Evolutionary conservation across 1,284 basidiomycete genomes (phyloP), one percentile per base, ranked within the genome.

Genomic region (Ganoderma leucocontextum): DNA sequence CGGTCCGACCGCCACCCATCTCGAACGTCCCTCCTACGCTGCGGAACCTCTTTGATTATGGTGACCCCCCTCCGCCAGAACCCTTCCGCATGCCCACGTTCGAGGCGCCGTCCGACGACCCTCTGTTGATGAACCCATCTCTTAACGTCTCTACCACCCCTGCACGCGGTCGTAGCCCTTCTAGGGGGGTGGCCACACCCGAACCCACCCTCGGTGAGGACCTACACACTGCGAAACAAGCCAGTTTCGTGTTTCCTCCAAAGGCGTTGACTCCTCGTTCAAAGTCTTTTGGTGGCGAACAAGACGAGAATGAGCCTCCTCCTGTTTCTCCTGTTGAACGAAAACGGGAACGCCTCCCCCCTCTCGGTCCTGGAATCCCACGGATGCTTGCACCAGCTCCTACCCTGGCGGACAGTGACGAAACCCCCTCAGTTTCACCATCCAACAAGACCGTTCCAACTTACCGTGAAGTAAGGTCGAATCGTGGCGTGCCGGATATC

Each of bases 11-110:
- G 4, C 80, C 82, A 22, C 68, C 77, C 38, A 78, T 49, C 22
- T 49, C 85, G 15, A 82, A 85, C 60, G 75, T 93, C n/a, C 93
- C 93, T 3, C 86, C 88, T 1, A 93, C 91, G 4, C 80, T 94
- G 25, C 89, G 92, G 0, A 80, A 83, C 68, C 81, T 94, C 19
- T 94, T 94, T 75, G 89, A 89, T 66, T 87, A 90, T 36, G 86
- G 85, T 10, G 68, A 72, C 3, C 72, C 53, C 12, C 67, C 78
- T 25, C 76, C 80, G 13, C 77, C 79, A 39, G 85, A 86, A 60
- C 80, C 84, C 0, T 82, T 87, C 73, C 83, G 83, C 44, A 77
- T 86, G 29, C 82, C 85, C 6, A 70, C 74, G 0, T 73, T 79
- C 33, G 75, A 75, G 36, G 60, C 72, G 35, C 70, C 73, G 15